Percentiles rank a stretch among this genome's conserved stretches.
These are phyloP conservation scores for Cairneyella variabilis DNA, from an alignment of 495 filamentous ascomycete species.

Conservation along the genomic window DNA sequence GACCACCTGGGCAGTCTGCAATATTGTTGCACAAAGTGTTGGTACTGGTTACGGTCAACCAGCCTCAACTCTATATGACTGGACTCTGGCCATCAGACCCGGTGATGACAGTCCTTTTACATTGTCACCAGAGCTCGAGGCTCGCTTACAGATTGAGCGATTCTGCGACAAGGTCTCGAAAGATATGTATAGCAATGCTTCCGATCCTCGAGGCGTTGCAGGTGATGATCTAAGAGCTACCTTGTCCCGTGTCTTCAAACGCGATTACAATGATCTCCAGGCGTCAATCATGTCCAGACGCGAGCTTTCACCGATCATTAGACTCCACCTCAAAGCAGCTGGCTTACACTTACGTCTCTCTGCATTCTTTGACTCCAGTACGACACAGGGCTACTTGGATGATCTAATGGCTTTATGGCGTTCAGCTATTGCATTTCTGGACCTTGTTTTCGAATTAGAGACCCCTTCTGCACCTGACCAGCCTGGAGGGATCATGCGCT, in stretches of 20 bases:
- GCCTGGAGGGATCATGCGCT: conserved; percentile 50
- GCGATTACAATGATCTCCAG: conserved; percentile 52
- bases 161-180: conserved; percentile 86
- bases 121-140: conserved; percentile 61
- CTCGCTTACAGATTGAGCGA: conserved; percentile 71
- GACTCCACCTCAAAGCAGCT: conserved; percentile 73
- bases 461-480: conserved; percentile 34
- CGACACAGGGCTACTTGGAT: conserved; percentile 66
- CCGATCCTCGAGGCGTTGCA: conserved; percentile 68
- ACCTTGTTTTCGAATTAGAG: conserved; percentile 62
- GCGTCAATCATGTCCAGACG: conserved; percentile 47
- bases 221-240: conserved; percentile 66
- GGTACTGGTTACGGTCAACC: conserved; percentile 91
- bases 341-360: conserved; percentile 80
- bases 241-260: conserved; percentile 56
- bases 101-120: conserved; percentile 61
- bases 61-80: conserved; percentile 83
- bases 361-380: conserved; percentile 83
- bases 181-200: conserved; percentile 75
- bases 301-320: conserved; percentile 53
- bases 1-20: conserved; percentile 87
- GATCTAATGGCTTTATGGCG: conserved; percentile 76
- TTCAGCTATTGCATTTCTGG: conserved; percentile 70
- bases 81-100: conserved; percentile 66
- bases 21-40: conserved; percentile 88